Evolutionary conservation across 306 rosid genomes (phyloP), one percentile per base, ranked within the genome.

Genomic region (Notholithocarpus densiflorus): DNA sequence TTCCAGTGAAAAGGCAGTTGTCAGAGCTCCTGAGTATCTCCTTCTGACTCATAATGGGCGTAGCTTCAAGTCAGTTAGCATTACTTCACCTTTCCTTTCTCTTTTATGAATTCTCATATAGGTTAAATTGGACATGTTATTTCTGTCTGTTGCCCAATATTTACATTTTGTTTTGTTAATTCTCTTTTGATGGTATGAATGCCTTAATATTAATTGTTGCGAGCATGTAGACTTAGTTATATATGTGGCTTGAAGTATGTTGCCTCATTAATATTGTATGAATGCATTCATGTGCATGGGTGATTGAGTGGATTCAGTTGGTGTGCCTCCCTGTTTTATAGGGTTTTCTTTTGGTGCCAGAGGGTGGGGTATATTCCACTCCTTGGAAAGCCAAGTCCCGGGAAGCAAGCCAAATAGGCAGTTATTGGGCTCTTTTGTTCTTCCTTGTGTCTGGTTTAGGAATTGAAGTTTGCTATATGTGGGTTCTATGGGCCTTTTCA

Each of bases 21-120:
- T 95, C 86, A 90, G 91, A 82, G 88, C 84, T 70, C 95, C 99
- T 65, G 93, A 91, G 70, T 93, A 87, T 86, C 85, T 95, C 29
- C 85, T 95, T 79, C 98, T 95, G 78, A 95, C 94, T 80, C 90
- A 95, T 81, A 95, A 93, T 85, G 98, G 99, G 56, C 99, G 99
- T 52, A 85, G 78, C 90, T 89, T 93, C 92, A 93, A 89, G 98
- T 95, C 82, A 86, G 96, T 90, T 37, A 60, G 48, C 84, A 20
- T 85, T 78, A 74, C 71, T 76, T 84, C 24, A 66, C 68, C 54
- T 37, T 78, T 57, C 74, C 19, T 52, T 71, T 82, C 68, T 43
- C 8, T 69, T 69, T 57, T 73, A 70, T 10, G 65, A 29, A 29
- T 79, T 27, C 74, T 73, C 31, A 29, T 10, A 43, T 43, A 53